Conservation (phyloP, 2,329 filamentous ascomycete species). For the Aaosphaeria pasadenensis region DNA sequence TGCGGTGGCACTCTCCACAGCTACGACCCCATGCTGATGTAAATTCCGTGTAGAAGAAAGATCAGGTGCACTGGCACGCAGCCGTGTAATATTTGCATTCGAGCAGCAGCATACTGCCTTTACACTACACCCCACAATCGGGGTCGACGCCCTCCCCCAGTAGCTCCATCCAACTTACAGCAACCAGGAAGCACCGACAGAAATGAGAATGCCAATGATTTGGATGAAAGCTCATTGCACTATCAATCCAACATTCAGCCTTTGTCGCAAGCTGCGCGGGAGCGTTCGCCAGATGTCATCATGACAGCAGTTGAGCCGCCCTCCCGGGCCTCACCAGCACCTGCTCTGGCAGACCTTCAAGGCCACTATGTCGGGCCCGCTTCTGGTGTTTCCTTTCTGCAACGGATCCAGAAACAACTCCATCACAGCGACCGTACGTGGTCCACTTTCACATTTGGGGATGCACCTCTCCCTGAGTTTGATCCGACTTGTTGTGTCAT, state of each 20-base stretch:
- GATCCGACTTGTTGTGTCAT: conserved; percentile 45
- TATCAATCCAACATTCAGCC: not conserved
- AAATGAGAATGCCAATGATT: not conserved
- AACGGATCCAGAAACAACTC: conserved; percentile 50
- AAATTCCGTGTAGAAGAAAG: conserved; percentile 28
- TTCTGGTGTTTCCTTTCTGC: conserved; percentile 49
- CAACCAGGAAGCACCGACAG: not conserved
- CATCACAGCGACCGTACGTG: conserved; percentile 42
- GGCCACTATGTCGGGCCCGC: conserved; percentile 50
- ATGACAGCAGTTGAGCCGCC: conserved; percentile 7
- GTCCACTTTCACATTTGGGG: conserved; percentile 51
- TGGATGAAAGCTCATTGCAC: not conserved
- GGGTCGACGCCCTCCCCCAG: conserved; percentile 43
- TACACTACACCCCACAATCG: conserved; percentile 51
- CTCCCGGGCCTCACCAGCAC: conserved; percentile 46
- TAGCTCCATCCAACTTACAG: conserved; percentile 23
- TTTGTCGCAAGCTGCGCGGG: conserved; percentile 12
- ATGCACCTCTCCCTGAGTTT: conserved; percentile 47
- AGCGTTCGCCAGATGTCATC: conserved; percentile 9
- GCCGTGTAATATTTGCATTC: conserved; percentile 31
- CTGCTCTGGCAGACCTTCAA: conserved; percentile 45
- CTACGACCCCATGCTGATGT: conserved; percentile 1
- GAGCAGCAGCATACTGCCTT: conserved; percentile 40
- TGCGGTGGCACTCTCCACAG: not conserved
- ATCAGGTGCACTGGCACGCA: conserved; percentile 35